Base-by-base conservation (phyloP, 2,329 filamentous ascomycete species). In the Pseudogymnoascus sp. region DNA sequence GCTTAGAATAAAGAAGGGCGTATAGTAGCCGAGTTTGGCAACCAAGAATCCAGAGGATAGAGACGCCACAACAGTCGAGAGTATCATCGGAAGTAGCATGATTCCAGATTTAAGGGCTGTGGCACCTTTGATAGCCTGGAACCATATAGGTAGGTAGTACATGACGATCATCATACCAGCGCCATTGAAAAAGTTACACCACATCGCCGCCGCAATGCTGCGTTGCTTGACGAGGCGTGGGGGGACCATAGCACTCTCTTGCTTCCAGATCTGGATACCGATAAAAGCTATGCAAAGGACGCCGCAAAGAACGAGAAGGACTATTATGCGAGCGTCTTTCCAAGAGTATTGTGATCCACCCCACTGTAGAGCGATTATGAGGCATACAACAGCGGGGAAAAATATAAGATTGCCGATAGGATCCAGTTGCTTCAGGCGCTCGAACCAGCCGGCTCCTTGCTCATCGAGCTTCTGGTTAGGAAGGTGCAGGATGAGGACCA, bases 341-440 rank as follows among this genome's bases (percentile, higher is more conserved):
- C 73, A 21, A 73, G 5, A 37, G 71, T 77, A 79, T 2, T 73
- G 72, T 61, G 81, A 81, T 58, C 78, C 78, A 74, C 74, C 74
- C 66, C 66, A 68, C 63, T 76, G 66, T 3, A 68, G 64, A 24
- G 66, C 66, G 10, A 68, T 37, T 8, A 67, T 74, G 1, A 79
- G 68, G 58, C 72, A 75, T 67, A 76, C 26, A 69, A 69, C 31
- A 41, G 50, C 63, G 17, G 65, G 61, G 29, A 67, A 62, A 36
- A 71, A 63, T 29, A 73, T 59, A 11, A 69, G 62, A 17, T 66
- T 68, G 1, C 74, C 74, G 15, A 74, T 63, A 7, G 72, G 63
- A 62, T 75, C 73, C 47, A 74, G 70, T 35, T 66, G 68, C 13
- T 63, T 66, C 7, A 71, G 69, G 58, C 71, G 71, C 73, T 74